Base-by-base conservation (phyloP, 257 asterid genomes). In the Solanum habrochaites region DNA sequence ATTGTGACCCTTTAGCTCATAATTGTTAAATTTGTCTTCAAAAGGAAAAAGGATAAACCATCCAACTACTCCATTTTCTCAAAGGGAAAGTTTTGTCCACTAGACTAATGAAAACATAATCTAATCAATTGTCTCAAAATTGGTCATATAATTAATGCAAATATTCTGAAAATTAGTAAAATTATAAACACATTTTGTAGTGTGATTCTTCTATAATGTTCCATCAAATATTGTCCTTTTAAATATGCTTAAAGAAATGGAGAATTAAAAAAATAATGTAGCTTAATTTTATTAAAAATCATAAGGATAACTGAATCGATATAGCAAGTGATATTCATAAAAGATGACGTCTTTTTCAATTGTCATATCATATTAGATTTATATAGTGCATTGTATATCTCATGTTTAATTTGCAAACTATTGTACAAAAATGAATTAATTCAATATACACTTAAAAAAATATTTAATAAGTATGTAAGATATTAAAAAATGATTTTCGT, bases 241-340 rank as follows among this genome's bases (percentile, higher is more conserved):
- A 21, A 21, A 40, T 14, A 12, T 23, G 56, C 23, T 21, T 21
- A 73, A 58, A 58, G 25, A 58, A 58, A 58, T 2, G 2, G 27
- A 58, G 25, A 58, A 58, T 20, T 2, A 58, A 11, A 20, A 11
- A 5, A 25, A 18, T 52, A 40, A 21, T 11, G 58, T 74, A 58
- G 12, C 13, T 40, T 70, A 74, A 74, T 35, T 72, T 72, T 18
- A 2, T 4, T 11, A 23, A 8, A 60, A 23, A 21, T 9, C 0
- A 0, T 0, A 60, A 60, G 2, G 0, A 23, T 60, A 12, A 60
- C 0, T 60, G 7, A 21, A n/a, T 62, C 5, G 15, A 4, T n/a
- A 0, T 2, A 11, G 1, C 16, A 62, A 56, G n/a, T 56, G 64
- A 18, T 62, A 62, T 62, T n/a, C 16, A n/a, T 62, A 1, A 62